Base-by-base conservation (phyloP, 805 yeast species). In the Candida nemodendra region DNA sequence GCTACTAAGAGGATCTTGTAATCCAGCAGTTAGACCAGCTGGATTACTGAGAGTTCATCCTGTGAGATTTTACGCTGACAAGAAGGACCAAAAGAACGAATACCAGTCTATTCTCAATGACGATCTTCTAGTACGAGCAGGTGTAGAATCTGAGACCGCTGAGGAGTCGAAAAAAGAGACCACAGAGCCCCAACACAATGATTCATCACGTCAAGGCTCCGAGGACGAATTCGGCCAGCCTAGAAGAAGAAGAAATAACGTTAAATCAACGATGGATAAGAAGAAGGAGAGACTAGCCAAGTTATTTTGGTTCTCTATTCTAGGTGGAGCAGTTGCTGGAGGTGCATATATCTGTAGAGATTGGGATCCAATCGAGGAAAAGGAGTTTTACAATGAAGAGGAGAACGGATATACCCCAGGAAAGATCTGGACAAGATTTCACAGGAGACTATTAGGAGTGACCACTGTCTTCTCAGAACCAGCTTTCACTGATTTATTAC, bases 391-490 rank as follows among this genome's bases (percentile, higher is more conserved):
- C 42, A 50, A 45, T n/a, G 63, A 54, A 19, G 67, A 72, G 40
- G 82, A 79, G 46, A 76, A 82, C 56, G 96, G 96, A 0, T 81
- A 76, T 58, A 60, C 83, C 5, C 82, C 87, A 5, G 65, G 58
- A 14, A 70, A 77, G 34, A 75, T 88, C 68, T 82, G 78, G 68
- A 71, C 69, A 17, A 76, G 99, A 58, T 73, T 84, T 50, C 71
- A 62, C 46, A 79, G 79, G 41, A 79, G 99, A 67, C 72, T 83
- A 43, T 71, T 79, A 41, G 81, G 87, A 28, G 72, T 87, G 43
- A 82, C 89, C 59, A 80, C 82, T 32, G 83, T 84, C 47, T 91
- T 91, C 70, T 80, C 84, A 45, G 98, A 91, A 50, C 99, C 99
- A 9, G 95, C 87, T 13, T 88, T 84, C 61, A 95, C 89, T 44